Evolutionary conservation across 2,329 filamentous ascomycete genomes (phyloP), one percentile per base, ranked within the genome.

Genomic region (Pseudocercospora fuligena): DNA sequence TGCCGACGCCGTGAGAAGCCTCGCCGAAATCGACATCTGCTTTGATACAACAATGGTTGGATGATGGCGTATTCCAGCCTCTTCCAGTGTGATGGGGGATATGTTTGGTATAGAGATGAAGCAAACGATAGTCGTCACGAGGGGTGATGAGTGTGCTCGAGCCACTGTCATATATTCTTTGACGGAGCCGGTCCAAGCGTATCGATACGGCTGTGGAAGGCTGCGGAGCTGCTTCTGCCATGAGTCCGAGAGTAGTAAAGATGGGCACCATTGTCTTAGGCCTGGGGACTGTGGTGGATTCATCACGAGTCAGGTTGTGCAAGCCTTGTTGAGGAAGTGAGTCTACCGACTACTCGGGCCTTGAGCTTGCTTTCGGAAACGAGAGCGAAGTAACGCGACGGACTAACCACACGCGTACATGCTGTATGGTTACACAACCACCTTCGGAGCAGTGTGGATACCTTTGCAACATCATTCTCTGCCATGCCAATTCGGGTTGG

Each of bases 61-160:
- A 58, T 12, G 51, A n/a, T 56, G 25, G 51, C 51, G 16, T 9
- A 1, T 12, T 58, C 54, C 54, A 58, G 54, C 54, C 54, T 58
- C 54, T 40, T 40, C 29, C 29, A 58, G 27, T 19, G 33, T 19
- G 16, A 36, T 58, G 16, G 36, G 14, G 12, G 23, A 56, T 23
- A 40, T 58, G 54, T 58, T 58, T 58, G 54, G 31, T 12, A 9
- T 23, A n/a, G 1, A 58, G 29, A 40, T 58, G 31, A 2, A 58
- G 56, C 56, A 58, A 58, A 58, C 56, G 56, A 58, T 58, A 11
- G 19, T 43, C 56, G 31, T 58, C 31, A 43, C 56, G 31, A 58
- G 31, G 56, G 56, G 56, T 27, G 21, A 58, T 43, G 56, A 16
- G 19, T 11, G 31, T 23, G 56, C 56, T 43, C 56, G 56, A 58